Conservation (phyloP, 495 filamentous ascomycete species). For the Hypoxylon crocopeplum region DNA sequence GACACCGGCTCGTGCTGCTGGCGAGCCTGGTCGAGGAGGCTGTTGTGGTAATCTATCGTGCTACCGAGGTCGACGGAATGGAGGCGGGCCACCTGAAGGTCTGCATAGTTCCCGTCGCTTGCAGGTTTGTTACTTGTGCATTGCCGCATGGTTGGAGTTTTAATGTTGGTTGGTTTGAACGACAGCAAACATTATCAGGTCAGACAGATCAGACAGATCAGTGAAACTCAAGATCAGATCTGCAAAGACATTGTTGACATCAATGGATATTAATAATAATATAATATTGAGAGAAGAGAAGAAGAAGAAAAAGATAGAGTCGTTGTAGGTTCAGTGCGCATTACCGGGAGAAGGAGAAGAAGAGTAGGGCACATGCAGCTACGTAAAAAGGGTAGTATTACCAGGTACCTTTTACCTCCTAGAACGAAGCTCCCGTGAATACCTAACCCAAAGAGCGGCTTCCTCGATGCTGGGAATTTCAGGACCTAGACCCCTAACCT, state of each 20-base stretch:
- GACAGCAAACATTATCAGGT: constrained; percentile 22
- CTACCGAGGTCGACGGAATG: constrained; percentile 25
- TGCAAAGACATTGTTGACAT: constrained; percentile 23
- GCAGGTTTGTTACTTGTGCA: constrained; percentile 14
- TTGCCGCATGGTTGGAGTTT: constrained; percentile 23
- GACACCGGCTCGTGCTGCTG: constrained; percentile 19
- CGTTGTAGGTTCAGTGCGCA: too few relatives aligned
- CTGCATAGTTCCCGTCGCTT: constrained; percentile 37
- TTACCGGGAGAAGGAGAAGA: too few relatives aligned
- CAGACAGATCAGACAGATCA: neutral
- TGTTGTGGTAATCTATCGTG: constrained; percentile 36
- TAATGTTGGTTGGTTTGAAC: constrained; percentile 16
- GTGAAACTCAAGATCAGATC: constrained; percentile 7
- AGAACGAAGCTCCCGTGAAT: too few relatives aligned
- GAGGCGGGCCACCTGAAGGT: constrained; percentile 23
- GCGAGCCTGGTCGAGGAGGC: constrained; percentile 34
- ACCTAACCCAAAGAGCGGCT: too few relatives aligned
- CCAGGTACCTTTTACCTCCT: too few relatives aligned
- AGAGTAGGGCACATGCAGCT: too few relatives aligned
- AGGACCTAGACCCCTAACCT: too few relatives aligned
- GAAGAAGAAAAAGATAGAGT: constrained; percentile 7
- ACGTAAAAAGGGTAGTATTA: too few relatives aligned
- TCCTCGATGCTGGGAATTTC: too few relatives aligned
- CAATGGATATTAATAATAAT: too few relatives aligned
- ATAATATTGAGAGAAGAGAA: neutral